phyloP scores from a whole-genome alignment of 495 filamentous ascomycete genomes.

The Ascobolus immersus region DNA sequence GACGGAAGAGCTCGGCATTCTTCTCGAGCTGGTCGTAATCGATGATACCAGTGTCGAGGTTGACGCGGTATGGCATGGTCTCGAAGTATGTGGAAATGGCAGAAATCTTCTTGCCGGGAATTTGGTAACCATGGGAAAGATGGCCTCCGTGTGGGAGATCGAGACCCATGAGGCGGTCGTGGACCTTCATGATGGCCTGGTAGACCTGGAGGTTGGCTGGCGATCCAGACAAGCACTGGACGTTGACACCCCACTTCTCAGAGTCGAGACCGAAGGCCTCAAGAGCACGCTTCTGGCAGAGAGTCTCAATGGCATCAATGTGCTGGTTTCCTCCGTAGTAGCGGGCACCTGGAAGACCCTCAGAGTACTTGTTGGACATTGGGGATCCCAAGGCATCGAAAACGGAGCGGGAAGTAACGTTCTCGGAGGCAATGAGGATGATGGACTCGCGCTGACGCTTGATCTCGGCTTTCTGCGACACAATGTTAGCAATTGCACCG shows the following conservation, averaged over 20 bases:
- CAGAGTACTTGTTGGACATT: constrained; percentile 98
- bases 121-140: constrained; percentile 96
- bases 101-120: constrained; percentile 72
- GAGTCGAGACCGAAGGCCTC: constrained; percentile 69
- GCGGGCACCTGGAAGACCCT: constrained; percentile 91
- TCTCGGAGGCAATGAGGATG: constrained; percentile 88
- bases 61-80: constrained; percentile 77
- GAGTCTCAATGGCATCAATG: constrained; percentile 86
- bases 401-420: constrained; percentile 68
- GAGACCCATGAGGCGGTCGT: constrained; percentile 90
- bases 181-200: constrained; percentile 92
- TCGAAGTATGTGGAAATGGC: constrained; percentile 87
- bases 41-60: constrained; percentile 82
- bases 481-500: background rate
- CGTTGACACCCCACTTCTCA: constrained; percentile 94
- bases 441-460: constrained; percentile 95
- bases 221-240: constrained; percentile 75
- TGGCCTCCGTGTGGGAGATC: constrained; percentile 96
- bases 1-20: constrained; percentile 81
- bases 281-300: constrained; percentile 86
- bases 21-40: constrained; percentile 86
- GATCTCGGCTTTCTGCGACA: constrained; percentile 61
- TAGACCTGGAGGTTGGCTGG: constrained; percentile 97
- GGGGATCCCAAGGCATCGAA: constrained; percentile 73
- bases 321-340: constrained; percentile 99